Percentiles rank a stretch among this genome's conserved stretches.
Conservation (phyloP, 2,329 filamentous ascomycete species). For the Diaporthe capsici region DNA sequence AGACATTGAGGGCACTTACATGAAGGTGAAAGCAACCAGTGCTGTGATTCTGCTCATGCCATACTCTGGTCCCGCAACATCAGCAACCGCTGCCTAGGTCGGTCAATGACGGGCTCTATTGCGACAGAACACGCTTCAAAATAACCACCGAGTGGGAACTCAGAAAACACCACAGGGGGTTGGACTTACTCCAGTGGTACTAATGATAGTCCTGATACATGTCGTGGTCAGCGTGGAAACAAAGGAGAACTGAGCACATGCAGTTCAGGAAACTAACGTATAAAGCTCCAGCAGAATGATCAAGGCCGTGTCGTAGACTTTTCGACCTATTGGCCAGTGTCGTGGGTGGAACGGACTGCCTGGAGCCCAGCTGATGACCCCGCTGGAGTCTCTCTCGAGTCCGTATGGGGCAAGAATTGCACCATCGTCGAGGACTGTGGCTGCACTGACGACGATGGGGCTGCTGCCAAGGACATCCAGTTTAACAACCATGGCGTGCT, state of each 20-base stretch:
- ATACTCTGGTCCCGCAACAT: constrained; percentile 41
- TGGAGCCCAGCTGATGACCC: constrained; percentile 9
- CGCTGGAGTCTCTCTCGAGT: neutral
- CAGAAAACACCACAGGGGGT: neutral
- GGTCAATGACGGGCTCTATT: neutral
- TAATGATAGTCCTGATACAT: constrained; percentile 40
- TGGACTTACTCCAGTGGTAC: constrained; percentile 43
- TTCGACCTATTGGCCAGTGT: constrained; percentile 23
- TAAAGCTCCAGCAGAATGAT: constrained; percentile 33
- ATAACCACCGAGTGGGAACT: neutral
- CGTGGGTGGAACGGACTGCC: constrained; percentile 9
- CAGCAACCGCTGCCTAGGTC: constrained; percentile 42
- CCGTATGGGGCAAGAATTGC: constrained; percentile 15
- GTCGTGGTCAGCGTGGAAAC: neutral
- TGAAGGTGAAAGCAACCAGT: constrained; percentile 47
- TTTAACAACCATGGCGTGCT: neutral
- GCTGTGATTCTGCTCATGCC: constrained; percentile 41
- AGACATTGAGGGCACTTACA: constrained; percentile 36
- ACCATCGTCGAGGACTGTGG: neutral
- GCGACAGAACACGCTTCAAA: neutral
- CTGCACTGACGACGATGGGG: neutral
- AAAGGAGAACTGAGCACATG: too few species aligned
- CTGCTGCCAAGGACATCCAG: neutral
- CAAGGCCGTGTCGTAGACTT: constrained; percentile 11
- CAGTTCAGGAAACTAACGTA: neutral